These are phyloP conservation scores for Phytophthora pistaciae DNA, from an alignment of 352 stramenopile species.

Conservation along the genomic window DNA sequence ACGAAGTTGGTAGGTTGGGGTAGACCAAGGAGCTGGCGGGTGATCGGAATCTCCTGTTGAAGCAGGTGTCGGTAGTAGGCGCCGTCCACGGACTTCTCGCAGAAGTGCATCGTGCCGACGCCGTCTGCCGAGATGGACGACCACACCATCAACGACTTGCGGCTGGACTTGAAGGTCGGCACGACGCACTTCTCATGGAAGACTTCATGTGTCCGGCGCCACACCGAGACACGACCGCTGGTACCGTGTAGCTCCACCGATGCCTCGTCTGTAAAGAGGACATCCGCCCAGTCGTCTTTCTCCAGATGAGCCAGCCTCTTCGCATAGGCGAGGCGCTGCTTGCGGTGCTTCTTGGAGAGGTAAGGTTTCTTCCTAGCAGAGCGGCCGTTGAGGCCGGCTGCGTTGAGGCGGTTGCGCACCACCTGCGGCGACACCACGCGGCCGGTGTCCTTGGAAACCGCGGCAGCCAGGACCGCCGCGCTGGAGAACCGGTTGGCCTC, in stretches of 20 bases:
- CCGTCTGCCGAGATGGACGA: slow-evolving; percentile 3
- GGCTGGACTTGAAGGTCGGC: slow-evolving; percentile 9
- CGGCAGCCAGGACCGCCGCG: slow-evolving; percentile 1
- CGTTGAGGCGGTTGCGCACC: not conserved
- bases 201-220: not conserved
- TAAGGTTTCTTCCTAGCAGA: no score
- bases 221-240: not conserved
- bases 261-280: not conserved
- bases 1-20: no score
- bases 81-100: no score
- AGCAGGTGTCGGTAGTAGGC: no score
- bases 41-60: no score
- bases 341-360: no score
- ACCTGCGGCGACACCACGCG: not conserved
- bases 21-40: no score
- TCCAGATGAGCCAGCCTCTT: not conserved
- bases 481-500: no score
- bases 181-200: not conserved
- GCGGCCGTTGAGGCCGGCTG: no score
- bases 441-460: not conserved
- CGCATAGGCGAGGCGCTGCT: no score
- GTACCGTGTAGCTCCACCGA: not conserved
- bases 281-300: no score
- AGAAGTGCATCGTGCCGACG: slow-evolving; percentile 6
- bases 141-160: not conserved